A percentile compares a stretch with the other conserved stretches of the same genome.
Conservation (phyloP, 176 grass and related monocot genomes). For the Eleusine indica region DNA sequence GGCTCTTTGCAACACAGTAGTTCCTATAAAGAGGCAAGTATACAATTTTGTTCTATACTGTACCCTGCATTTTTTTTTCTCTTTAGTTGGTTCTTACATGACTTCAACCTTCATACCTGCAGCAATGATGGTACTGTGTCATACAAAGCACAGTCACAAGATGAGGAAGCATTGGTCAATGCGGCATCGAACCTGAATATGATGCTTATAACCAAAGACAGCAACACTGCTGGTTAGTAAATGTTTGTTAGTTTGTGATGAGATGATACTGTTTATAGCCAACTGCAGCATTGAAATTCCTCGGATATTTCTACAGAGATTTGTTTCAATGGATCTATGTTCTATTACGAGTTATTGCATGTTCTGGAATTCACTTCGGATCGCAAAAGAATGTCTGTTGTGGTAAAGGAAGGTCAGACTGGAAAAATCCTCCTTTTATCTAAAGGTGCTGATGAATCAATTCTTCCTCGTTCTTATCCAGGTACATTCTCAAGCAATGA, state of each 20-base stretch:
- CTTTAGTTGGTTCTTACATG: conserved; percentile 34
- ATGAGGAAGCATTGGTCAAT: conserved; percentile 94
- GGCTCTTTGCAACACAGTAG: conserved; percentile 93
- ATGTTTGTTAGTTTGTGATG: conserved; percentile 31
- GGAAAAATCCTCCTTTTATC: conserved; percentile 73
- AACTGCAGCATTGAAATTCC: conserved; percentile 18
- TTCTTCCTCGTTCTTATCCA: conserved; percentile 60
- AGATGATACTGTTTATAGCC: conserved; percentile 10
- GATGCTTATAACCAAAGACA: conserved; percentile 75
- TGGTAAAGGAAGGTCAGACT: conserved; percentile 63
- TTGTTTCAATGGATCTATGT: conserved; percentile 59
- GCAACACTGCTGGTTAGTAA: conserved; percentile 60
- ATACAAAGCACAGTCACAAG: conserved; percentile 96
- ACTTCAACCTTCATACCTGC: conserved; percentile 33
- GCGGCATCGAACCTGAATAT: conserved; percentile 78
- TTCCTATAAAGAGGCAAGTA: conserved; percentile 77
- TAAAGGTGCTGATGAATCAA: conserved; percentile 95
- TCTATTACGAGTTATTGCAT: conserved; percentile 73
- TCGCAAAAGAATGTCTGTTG: conserved; percentile 92
- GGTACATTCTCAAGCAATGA: conserved; percentile 53
- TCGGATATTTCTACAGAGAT: conserved; percentile 59
- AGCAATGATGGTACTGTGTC: conserved; percentile 61
- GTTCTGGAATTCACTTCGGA: conserved; percentile 95
- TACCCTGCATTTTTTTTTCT: not conserved
- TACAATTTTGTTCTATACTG: conserved; percentile 12